A percentile compares a stretch with the other conserved stretches of the same genome.
These are phyloP conservation scores for Skeletonema grethae DNA, from an alignment of 108 stramenopile species.

Conservation along the genomic window DNA sequence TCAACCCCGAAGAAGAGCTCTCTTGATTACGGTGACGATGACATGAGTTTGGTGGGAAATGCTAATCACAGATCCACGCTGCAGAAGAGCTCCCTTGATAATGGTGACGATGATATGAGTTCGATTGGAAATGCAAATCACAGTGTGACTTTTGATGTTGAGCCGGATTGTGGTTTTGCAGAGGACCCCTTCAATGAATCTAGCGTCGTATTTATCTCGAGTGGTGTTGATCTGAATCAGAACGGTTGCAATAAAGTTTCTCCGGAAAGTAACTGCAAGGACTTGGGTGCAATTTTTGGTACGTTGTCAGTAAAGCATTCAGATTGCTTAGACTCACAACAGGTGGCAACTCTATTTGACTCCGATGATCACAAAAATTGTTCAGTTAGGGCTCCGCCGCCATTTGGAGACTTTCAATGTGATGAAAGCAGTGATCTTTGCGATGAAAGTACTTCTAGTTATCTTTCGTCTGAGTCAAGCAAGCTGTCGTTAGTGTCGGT, in stretches of 20 bases:
- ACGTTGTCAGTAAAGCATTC: background rate
- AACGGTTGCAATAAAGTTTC: background rate
- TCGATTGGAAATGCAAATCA: constrained; percentile 3
- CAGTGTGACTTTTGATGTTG: constrained; percentile 1
- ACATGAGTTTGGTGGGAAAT: background rate
- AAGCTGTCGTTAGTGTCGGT: constrained; percentile 27
- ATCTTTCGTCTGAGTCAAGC: constrained; percentile 1
- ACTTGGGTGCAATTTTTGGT: constrained; percentile 21
- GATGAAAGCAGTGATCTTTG: constrained; percentile 10
- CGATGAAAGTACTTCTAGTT: constrained; percentile 19
- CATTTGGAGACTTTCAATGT: background rate
- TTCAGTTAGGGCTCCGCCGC: constrained; percentile 17
- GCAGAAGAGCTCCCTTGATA: background rate
- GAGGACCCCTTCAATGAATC: background rate
- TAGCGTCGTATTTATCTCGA: background rate
- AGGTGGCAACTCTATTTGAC: constrained; percentile 25
- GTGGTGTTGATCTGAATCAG: background rate
- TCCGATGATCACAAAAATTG: constrained; percentile 12
- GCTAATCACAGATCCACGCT: background rate
- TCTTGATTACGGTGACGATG: background rate
- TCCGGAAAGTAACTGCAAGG: background rate
- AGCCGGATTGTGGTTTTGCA: constrained; percentile 12
- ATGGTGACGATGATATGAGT: background rate
- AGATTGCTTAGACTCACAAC: constrained; percentile 2
- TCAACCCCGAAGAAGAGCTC: background rate